Conservation (phyloP, 129 eudicot species). For the Logfia minima region DNA sequence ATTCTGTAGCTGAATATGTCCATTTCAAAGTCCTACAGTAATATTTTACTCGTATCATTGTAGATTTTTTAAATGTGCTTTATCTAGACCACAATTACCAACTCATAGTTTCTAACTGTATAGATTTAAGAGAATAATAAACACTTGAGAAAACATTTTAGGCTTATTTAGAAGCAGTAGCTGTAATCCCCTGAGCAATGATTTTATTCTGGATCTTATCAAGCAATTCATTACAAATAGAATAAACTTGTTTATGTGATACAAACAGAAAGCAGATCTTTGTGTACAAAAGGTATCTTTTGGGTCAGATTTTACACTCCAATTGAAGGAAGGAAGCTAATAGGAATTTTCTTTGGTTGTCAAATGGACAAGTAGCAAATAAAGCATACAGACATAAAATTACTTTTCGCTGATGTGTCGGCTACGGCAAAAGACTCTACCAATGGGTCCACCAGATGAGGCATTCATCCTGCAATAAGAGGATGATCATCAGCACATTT, state of each 20-base stretch:
- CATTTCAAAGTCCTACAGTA: background rate
- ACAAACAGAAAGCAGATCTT: background rate
- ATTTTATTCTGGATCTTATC: background rate
- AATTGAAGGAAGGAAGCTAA: background rate
- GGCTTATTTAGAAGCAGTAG: too few relatives aligned
- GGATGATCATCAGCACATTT: conserved; percentile 14
- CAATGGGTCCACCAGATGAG: conserved; percentile 80
- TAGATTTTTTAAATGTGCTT: too few relatives aligned
- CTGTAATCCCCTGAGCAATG: too few relatives aligned
- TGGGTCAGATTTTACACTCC: background rate
- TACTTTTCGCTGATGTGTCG: conserved; percentile 43
- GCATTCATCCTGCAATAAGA: conserved; percentile 75
- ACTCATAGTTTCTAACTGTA: too few relatives aligned
- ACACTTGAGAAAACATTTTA: too few relatives aligned
- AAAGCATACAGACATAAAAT: conserved; percentile 15
- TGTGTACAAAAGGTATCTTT: conserved; percentile 3
- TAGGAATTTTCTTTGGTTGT: background rate
- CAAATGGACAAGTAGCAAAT: background rate
- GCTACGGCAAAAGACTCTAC: conserved; percentile 74
- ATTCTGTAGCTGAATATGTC: background rate
- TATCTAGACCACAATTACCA: too few relatives aligned
- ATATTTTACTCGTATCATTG: too few relatives aligned
- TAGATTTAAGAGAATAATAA: too few relatives aligned
- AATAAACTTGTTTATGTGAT: conserved; percentile 7
- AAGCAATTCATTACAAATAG: background rate